Evolutionary conservation across 148 eudicot species (phyloP).

Genomic region (Pharnaceum exiguum): DNA sequence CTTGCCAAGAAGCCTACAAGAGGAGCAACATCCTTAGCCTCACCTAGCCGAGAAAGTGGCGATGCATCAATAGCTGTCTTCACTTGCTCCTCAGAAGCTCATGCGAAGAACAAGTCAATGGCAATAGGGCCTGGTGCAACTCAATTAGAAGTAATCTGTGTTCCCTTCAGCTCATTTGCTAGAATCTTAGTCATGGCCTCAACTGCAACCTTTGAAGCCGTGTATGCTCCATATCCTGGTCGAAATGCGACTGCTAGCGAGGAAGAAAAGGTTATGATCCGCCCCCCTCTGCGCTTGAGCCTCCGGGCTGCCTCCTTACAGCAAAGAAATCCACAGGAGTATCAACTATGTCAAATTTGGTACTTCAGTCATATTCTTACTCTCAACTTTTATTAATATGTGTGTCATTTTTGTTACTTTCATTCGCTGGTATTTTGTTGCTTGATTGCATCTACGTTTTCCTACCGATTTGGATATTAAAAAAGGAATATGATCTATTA

Average conservation of each 20-base stretch:
- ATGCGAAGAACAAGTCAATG: constrained; percentile 33
- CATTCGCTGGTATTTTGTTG: too few species aligned
- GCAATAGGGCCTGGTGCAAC: constrained; percentile 43
- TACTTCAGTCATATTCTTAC: too few species aligned
- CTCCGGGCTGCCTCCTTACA: constrained; percentile 25
- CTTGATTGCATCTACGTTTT: too few species aligned
- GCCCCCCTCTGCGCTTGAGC: constrained; percentile 29
- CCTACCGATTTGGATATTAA: too few species aligned
- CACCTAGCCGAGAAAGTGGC: constrained; percentile 31
- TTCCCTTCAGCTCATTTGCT: constrained; percentile 44
- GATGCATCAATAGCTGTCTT: neutral
- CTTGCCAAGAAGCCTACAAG: constrained; percentile 35
- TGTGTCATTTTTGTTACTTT: too few species aligned
- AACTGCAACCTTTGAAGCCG: constrained; percentile 43
- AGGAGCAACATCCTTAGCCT: constrained; percentile 29
- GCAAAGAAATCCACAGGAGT: too few species aligned
- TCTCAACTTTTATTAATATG: too few species aligned
- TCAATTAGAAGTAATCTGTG: constrained; percentile 34
- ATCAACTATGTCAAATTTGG: too few species aligned
- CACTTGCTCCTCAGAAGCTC: constrained; percentile 24
- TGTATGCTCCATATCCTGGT: constrained; percentile 38
- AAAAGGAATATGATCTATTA: too few species aligned
- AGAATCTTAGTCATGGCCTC: constrained; percentile 39
- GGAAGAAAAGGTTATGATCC: constrained; percentile 33
- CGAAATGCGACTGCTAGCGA: constrained; percentile 23